Evolutionary conservation across 2,329 filamentous ascomycete genomes (phyloP), one percentile per base, ranked within the genome.

Genomic region (Chaetomium globosum): DNA sequence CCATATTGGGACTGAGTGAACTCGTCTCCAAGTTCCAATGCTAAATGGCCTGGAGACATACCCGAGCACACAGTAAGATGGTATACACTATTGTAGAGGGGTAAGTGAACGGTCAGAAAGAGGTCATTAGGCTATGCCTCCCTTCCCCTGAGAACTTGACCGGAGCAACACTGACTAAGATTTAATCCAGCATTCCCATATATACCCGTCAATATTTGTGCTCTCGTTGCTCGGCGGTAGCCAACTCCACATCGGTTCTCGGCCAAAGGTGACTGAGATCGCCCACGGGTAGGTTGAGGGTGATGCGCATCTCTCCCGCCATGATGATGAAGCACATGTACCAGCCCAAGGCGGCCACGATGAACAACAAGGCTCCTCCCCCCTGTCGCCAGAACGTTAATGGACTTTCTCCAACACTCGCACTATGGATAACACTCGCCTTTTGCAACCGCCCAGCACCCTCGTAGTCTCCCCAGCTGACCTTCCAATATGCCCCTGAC

Each of bases 281-380:
- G 4, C 81, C 81, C 1, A 85, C 80, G 0, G 82, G 82, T 2
- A 83, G 75, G 31, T 75, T 80, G 46, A 83, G 66, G 0, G 78
- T 78, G 61, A 83, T 79, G 4, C 81, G 76, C 80, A 84, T 83
- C 74, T 85, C 82, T 3, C 78, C 80, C 1, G 79, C 78, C 80
- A 84, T 83, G 64, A 84, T 83, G 5, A 83, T 81, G 57, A 83
- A 78, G 10, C 80, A 79, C 74, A 83, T 82, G 66, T 84, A 84
- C 80, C 81, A 85, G 1, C 82, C 82, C 4, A 84, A 68, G 0
- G 78, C 26, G 0, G 77, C 81, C 1, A 82, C 80, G 0, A 82
- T 73, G 64, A 85, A 84, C 28, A 80, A 69, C 9, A 79, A 65
- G 2, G 76, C 78, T 3, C 77, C 79, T 3, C 77, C 77, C 46